These are phyloP conservation scores for Steccherinum ochraceum DNA, from an alignment of 768 basidiomycete species.

Conservation along the genomic window DNA sequence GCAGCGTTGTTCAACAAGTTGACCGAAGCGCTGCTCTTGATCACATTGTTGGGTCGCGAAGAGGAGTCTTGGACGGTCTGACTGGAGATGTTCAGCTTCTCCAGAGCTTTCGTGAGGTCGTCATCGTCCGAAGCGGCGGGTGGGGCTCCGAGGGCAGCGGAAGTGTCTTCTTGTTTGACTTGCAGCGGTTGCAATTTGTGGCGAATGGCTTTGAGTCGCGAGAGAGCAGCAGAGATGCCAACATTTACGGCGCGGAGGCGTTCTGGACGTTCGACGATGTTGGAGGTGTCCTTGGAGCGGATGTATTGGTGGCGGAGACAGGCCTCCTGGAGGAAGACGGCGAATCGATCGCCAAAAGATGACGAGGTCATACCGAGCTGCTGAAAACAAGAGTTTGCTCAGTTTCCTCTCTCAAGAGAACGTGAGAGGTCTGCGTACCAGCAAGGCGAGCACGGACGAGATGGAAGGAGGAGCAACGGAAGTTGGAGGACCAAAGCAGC, in stretches of 20 bases:
- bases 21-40: conserved; percentile 47
- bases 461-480: no score
- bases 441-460: no score
- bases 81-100: conserved; percentile 15
- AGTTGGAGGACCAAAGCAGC: no score
- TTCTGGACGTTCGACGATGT: conserved; percentile 88
- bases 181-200: not conserved
- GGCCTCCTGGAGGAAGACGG: conserved; percentile 56
- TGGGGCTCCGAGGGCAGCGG: not conserved
- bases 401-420: no score
- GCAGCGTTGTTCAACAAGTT: conserved; percentile 56
- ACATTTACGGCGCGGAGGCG: conserved; percentile 78
- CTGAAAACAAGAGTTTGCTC: no score
- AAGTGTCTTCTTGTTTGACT: not conserved
- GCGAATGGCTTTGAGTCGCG: conserved; percentile 47
- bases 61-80: not conserved
- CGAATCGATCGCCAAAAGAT: no score
- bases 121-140: conserved; percentile 17
- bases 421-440: no score
- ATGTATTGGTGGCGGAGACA: conserved; percentile 75
- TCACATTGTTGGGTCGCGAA: conserved; percentile 33
- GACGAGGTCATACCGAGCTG: no score
- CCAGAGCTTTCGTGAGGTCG: conserved; percentile 41
- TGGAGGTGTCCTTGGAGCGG: conserved; percentile 64
- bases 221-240: conserved; percentile 75